phyloP scores from a whole-genome alignment of 1,284 basidiomycete genomes.

The Ganoderma sinense region DNA sequence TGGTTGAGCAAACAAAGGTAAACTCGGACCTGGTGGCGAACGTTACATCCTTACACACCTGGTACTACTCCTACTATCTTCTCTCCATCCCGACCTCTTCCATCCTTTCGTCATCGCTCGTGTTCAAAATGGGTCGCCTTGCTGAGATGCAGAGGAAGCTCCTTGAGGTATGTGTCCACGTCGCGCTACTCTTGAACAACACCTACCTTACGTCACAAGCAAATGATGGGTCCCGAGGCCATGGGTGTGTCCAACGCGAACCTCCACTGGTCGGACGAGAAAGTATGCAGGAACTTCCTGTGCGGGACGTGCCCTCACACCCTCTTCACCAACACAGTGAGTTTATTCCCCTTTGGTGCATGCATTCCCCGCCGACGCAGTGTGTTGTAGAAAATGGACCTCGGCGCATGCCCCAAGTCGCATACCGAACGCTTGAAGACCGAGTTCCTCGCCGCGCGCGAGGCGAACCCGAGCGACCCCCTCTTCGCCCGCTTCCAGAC shows the following conservation, averaged over 20 bases:
- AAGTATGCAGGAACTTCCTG: constrained; percentile 99
- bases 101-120: neutral
- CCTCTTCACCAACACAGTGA: constrained; percentile 96
- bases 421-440: constrained; percentile 96
- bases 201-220: constrained; percentile 53
- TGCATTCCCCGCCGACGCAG: constrained; percentile 4
- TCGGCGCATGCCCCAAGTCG: constrained; percentile 96
- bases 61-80: neutral
- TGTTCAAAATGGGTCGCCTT: constrained; percentile 73
- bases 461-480: constrained; percentile 79
- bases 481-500: constrained; percentile 87
- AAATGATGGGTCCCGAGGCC: constrained; percentile 99
- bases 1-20: constrained; percentile 20
- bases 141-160: constrained; percentile 95
- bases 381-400: constrained; percentile 94
- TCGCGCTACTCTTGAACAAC: neutral
- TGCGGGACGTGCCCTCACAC: constrained; percentile 98
- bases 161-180: constrained; percentile 68
- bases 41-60: neutral
- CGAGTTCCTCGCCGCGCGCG: constrained; percentile 85
- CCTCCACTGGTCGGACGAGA: constrained; percentile 95
- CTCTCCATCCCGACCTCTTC: neutral
- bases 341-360: constrained; percentile 42
- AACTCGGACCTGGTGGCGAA: constrained; percentile 19
- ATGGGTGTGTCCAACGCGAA: constrained; percentile 95